Evolutionary conservation across 2,329 filamentous ascomycete species (phyloP).

Genomic region (Arachnomyces sp.): DNA sequence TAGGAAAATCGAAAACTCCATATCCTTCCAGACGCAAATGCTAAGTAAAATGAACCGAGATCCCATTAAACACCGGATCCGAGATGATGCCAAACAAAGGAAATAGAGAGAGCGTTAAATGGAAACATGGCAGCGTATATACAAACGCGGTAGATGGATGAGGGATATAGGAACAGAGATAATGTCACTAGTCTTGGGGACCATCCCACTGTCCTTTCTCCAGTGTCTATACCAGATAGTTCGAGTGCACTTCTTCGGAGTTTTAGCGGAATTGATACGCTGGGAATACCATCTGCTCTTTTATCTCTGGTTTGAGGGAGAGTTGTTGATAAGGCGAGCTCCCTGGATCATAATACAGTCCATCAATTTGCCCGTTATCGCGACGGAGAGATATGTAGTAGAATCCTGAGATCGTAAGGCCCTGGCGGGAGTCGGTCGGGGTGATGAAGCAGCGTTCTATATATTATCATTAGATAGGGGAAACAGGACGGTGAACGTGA

Average conservation of each 20-base stretch:
- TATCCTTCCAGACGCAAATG: conserved; percentile 1
- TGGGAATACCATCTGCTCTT: conserved; percentile 33
- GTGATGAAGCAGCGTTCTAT: conserved; percentile 44
- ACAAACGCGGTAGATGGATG: too few relatives aligned
- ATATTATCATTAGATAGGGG: conserved; percentile 1
- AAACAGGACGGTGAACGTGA: neutral
- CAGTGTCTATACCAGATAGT: neutral
- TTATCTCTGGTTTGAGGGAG: conserved; percentile 33
- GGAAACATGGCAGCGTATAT: neutral
- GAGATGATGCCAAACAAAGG: neutral
- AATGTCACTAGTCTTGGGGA: too few relatives aligned
- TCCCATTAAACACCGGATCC: neutral
- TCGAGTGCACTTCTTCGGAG: neutral
- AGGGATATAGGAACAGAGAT: too few relatives aligned
- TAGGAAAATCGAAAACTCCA: too few relatives aligned
- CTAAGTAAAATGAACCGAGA: too few relatives aligned
- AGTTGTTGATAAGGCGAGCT: conserved; percentile 44
- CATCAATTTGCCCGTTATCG: conserved; percentile 39
- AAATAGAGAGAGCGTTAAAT: neutral
- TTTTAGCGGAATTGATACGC: conserved; percentile 35
- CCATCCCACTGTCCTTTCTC: too few relatives aligned
- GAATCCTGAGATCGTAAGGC: conserved; percentile 44
- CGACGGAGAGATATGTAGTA: conserved; percentile 44
- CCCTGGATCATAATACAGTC: conserved; percentile 43
- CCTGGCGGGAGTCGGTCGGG: conserved; percentile 38